phyloP scores from a whole-genome alignment of 805 yeast species.

The Candida incommunis region DNA sequence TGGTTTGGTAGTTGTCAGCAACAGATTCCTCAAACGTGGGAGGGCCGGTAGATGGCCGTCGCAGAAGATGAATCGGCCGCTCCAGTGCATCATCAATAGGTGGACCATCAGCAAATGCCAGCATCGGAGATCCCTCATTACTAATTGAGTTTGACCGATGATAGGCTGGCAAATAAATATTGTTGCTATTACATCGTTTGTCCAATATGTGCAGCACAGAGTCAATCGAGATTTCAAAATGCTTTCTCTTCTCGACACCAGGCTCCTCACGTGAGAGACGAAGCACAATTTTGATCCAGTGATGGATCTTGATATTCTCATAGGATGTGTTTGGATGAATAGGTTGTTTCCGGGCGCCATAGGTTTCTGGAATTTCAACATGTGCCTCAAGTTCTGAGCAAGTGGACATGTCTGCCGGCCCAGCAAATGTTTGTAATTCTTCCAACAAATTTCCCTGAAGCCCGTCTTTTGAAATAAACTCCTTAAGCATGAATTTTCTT shows the following conservation, averaged over 20 bases:
- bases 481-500: conserved; percentile 64
- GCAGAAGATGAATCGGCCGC: conserved; percentile 39
- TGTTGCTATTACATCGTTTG: conserved; percentile 36
- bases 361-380: conserved; percentile 63
- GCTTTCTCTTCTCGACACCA: conserved; percentile 50
- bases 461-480: conserved; percentile 33
- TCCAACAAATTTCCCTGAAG: conserved; percentile 16
- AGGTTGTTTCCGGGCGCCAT: conserved; percentile 39
- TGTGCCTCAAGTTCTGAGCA: conserved; percentile 74
- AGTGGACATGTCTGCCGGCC: conserved; percentile 14
- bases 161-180: conserved; percentile 26
- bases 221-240: conserved; percentile 88
- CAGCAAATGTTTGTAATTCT: conserved; percentile 8
- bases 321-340: conserved; percentile 77
- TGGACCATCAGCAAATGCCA: conserved; percentile 6
- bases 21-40: conserved; percentile 40
- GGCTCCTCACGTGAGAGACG: conserved; percentile 58
- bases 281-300: conserved; percentile 86
- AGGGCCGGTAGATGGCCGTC: conserved; percentile 45
- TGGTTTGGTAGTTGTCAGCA: not conserved
- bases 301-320: conserved; percentile 72
- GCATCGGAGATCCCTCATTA: conserved; percentile 22
- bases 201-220: conserved; percentile 81
- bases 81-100: conserved; percentile 1
- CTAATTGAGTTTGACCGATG: conserved; percentile 33